Conservation (phyloP, 176 grass and related monocot genomes). For the Bromus sterilis region DNA sequence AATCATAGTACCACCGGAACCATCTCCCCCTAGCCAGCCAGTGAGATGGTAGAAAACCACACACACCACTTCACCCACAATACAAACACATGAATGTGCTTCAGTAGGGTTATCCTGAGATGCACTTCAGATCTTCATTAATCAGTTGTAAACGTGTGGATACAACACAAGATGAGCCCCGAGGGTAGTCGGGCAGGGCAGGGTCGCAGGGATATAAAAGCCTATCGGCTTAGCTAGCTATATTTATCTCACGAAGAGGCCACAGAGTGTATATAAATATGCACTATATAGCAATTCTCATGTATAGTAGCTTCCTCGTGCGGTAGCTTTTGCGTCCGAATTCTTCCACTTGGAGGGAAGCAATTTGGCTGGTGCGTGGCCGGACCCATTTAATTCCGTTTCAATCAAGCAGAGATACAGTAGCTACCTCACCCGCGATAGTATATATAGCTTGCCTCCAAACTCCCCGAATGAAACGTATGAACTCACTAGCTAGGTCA, state of each 20-base stretch:
- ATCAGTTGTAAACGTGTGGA: too few relatives aligned
- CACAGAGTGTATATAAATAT: too few relatives aligned
- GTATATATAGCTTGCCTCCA: background rate
- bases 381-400: background rate
- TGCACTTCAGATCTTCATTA: too few relatives aligned
- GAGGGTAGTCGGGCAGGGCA: too few relatives aligned
- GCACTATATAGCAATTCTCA: background rate
- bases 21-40: background rate
- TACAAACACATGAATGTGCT: background rate
- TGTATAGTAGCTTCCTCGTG: background rate
- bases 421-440: background rate
- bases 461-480: background rate
- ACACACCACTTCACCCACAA: background rate
- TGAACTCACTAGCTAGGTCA: background rate
- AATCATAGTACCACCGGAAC: background rate
- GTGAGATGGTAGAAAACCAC: background rate
- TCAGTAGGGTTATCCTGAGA: background rate
- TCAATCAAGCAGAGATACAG: background rate
- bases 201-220: too few relatives aligned
- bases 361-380: background rate
- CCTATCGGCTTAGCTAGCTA: too few relatives aligned
- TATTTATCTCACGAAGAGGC: too few relatives aligned
- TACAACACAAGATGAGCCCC: too few relatives aligned
- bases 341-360: background rate
- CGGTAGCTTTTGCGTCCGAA: background rate